Evolutionary conservation across 495 filamentous ascomycete genomes (phyloP).

Genomic region (Neurospora sp.): DNA sequence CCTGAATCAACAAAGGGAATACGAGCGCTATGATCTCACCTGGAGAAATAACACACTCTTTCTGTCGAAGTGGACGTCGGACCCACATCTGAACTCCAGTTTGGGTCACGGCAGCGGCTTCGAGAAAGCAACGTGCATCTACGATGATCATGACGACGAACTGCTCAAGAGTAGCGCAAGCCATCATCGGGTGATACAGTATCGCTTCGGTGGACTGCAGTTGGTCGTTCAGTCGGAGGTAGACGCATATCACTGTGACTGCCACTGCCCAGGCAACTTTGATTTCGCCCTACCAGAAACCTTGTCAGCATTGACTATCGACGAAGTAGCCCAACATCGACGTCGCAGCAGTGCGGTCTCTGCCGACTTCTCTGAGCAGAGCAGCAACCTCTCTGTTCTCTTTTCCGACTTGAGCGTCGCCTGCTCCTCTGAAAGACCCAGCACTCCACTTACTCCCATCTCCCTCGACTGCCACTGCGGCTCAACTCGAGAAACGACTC

Average conservation of each 20-base stretch:
- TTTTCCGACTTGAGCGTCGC: neutral
- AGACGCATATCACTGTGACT: conserved; percentile 13
- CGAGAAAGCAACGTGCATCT: conserved; percentile 14
- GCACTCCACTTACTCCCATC: too few relatives aligned
- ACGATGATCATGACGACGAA: conserved; percentile 2
- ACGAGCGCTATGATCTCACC: conserved; percentile 15
- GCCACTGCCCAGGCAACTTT: conserved; percentile 1
- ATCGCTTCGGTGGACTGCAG: conserved; percentile 11
- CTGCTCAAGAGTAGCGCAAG: conserved; percentile 11
- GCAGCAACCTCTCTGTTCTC: neutral
- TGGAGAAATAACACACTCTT: conserved; percentile 4
- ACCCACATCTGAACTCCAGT: conserved; percentile 1
- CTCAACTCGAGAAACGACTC: neutral
- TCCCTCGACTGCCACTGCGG: conserved; percentile 6
- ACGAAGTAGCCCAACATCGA: neutral
- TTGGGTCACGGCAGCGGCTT: conserved; percentile 14
- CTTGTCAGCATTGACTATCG: neutral
- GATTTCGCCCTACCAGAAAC: neutral
- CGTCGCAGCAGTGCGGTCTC: neutral
- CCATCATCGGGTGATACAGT: conserved; percentile 19
- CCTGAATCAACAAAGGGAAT: neutral
- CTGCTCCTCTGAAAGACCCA: too few relatives aligned
- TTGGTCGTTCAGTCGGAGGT: conserved; percentile 18
- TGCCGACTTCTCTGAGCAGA: neutral
- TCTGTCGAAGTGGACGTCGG: conserved; percentile 13